Percentiles rank a stretch among this genome's conserved stretches.
Evolutionary conservation across 257 asterid genomes (phyloP).

Genomic region (Prunella vulgaris): DNA sequence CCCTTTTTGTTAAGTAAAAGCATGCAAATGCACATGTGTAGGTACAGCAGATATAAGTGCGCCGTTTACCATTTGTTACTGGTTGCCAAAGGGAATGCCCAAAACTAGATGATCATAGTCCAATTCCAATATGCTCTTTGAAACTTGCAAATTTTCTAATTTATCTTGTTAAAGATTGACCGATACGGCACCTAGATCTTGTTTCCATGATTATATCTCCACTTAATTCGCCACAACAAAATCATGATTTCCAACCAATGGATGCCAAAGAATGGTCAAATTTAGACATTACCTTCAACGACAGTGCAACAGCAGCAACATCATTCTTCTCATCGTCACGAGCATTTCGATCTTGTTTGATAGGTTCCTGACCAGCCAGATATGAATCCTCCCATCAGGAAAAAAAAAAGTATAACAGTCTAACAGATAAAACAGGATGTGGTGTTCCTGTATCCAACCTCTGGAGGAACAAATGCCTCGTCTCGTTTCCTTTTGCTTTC

Average conservation of each 20-base stretch:
- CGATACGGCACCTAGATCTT: neutral
- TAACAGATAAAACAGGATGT: neutral
- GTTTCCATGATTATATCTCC: neutral
- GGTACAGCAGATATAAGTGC: neutral
- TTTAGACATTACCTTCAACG: constrained; percentile 60
- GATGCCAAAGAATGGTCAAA: neutral
- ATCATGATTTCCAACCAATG: neutral
- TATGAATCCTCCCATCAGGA: neutral
- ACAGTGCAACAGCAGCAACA: constrained; percentile 44
- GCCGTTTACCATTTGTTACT: neutral
- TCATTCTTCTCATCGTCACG: constrained; percentile 38
- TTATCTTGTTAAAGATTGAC: neutral
- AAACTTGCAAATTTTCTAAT: too few species aligned
- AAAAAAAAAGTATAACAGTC: neutral
- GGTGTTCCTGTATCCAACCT: constrained; percentile 44
- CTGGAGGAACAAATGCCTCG: constrained; percentile 79
- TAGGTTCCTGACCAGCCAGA: constrained; percentile 51
- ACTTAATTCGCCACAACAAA: neutral
- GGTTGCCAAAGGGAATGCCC: neutral
- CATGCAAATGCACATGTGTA: neutral
- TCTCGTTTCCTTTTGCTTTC: constrained; percentile 77
- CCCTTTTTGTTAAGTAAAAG: neutral
- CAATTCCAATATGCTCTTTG: neutral
- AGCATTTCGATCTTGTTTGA: constrained; percentile 20
- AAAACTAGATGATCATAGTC: neutral